Conservation (phyloP, 1,284 basidiomycete species). For the Fistulinella cinereoalba region DNA sequence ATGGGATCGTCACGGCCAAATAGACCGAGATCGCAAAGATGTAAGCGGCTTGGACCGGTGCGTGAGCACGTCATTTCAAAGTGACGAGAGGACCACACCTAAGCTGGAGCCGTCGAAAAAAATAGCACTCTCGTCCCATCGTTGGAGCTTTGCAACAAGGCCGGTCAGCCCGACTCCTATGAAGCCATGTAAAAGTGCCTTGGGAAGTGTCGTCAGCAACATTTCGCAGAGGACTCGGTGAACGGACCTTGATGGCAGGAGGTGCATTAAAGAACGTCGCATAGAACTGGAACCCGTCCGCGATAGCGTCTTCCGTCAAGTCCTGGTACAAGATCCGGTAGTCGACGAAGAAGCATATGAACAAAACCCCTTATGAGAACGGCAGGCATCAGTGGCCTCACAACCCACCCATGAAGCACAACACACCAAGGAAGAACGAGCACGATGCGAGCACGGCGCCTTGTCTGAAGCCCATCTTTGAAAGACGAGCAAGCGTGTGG, state of each 20-base stretch:
- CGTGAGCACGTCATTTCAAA: slow-evolving; percentile 11
- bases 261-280: slow-evolving; percentile 88
- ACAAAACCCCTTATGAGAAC: slow-evolving; percentile 63
- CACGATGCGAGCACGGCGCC: slow-evolving; percentile 79
- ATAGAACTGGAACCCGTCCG: slow-evolving; percentile 84
- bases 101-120: slow-evolving; percentile 88
- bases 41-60: slow-evolving; percentile 55
- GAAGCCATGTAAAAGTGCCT: slow-evolving; percentile 84
- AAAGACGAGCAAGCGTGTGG: background rate
- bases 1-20: slow-evolving; percentile 74
- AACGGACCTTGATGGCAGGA: slow-evolving; percentile 78
- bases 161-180: slow-evolving; percentile 73
- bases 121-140: slow-evolving; percentile 87
- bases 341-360: slow-evolving; percentile 87
- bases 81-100: slow-evolving; percentile 44
- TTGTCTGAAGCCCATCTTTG: slow-evolving; percentile 77
- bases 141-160: slow-evolving; percentile 73
- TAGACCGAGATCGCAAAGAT: slow-evolving; percentile 77
- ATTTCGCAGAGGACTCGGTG: background rate
- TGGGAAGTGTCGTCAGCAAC: slow-evolving; percentile 6
- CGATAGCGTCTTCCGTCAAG: slow-evolving; percentile 58
- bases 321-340: slow-evolving; percentile 73
- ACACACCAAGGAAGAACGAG: slow-evolving; percentile 77
- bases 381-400: slow-evolving; percentile 2
- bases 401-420: slow-evolving; percentile 2